phyloP scores from a whole-genome alignment of 805 yeast species.

The Metschnikowia gruessii region DNA sequence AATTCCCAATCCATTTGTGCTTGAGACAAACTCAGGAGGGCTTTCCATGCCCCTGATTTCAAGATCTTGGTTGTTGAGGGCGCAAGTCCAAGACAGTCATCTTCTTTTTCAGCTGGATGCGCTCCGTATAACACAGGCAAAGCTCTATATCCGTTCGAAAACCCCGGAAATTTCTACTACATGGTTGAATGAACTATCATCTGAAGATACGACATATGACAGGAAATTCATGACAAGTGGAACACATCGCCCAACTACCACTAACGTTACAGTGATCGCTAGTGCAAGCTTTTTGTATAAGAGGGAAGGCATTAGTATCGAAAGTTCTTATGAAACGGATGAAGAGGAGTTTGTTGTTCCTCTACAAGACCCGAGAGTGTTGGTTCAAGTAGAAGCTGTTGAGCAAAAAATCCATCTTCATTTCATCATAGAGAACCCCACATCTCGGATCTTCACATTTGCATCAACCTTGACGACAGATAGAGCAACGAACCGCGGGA shows the following conservation, averaged over 20 bases:
- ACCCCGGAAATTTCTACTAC: constrained; percentile 29
- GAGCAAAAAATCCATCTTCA: constrained; percentile 27
- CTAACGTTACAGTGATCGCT: constrained; percentile 26
- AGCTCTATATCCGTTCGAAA: constrained; percentile 24
- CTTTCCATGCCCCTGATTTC: constrained; percentile 30
- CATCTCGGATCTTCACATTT: constrained; percentile 65
- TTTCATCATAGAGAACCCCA: constrained; percentile 71
- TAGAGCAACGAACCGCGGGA: constrained; percentile 12
- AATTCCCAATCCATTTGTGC: constrained; percentile 38
- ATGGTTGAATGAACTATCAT: constrained; percentile 6
- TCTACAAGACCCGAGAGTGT: constrained; percentile 65
- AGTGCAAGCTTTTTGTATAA: constrained; percentile 16
- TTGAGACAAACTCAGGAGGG: constrained; percentile 17
- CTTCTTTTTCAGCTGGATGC: constrained; percentile 10
- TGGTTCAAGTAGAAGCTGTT: constrained; percentile 37
- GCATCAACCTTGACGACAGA: constrained; percentile 30
- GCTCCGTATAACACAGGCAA: constrained; percentile 19
- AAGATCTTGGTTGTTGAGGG: constrained; percentile 31
- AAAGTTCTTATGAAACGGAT: constrained; percentile 32
- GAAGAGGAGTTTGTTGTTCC: constrained; percentile 57
- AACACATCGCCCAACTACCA: constrained; percentile 37
- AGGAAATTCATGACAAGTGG: constrained; percentile 36
- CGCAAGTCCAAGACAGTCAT: constrained; percentile 6
- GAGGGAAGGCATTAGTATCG: constrained; percentile 11
- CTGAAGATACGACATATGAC: not conserved